Evolutionary conservation across 768 basidiomycete genomes (phyloP).

Genomic region (Naganishia randhawae): DNA sequence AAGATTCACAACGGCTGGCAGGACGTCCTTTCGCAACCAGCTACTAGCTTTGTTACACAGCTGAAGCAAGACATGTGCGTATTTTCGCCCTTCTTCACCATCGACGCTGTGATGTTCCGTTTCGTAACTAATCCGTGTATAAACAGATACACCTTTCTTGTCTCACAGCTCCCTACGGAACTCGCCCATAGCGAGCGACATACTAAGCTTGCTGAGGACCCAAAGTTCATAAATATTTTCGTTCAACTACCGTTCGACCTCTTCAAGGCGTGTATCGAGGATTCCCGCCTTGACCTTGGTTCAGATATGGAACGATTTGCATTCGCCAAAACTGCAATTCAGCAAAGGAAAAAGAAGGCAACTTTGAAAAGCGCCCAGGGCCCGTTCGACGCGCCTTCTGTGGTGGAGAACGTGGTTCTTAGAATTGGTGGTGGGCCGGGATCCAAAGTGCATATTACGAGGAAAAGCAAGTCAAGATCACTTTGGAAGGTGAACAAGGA

Average conservation of each 20-base stretch:
- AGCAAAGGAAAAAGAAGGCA: conserved; percentile 65
- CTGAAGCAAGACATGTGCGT: conserved; percentile 44
- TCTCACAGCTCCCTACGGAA: conserved; percentile 25
- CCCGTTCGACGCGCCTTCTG: conserved; percentile 11
- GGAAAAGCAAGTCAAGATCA: conserved; percentile 68
- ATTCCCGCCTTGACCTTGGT: conserved; percentile 51
- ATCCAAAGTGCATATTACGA: conserved; percentile 73
- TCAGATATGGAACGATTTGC: conserved; percentile 83
- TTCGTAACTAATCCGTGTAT: background rate
- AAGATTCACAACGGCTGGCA: conserved; percentile 5
- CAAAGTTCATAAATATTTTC: conserved; percentile 52
- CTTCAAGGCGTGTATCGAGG: conserved; percentile 45
- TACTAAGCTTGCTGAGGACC: conserved; percentile 22
- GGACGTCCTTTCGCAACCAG: conserved; percentile 16
- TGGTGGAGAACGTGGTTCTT: conserved; percentile 77
- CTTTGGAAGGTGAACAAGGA: conserved; percentile 55
- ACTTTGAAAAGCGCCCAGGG: conserved; percentile 58
- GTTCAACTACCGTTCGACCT: conserved; percentile 74
- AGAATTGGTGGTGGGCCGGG: conserved; percentile 75
- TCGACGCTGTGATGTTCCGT: background rate
- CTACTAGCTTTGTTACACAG: conserved; percentile 10
- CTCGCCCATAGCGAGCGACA: conserved; percentile 10
- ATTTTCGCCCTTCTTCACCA: background rate
- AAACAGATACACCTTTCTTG: conserved; percentile 34
- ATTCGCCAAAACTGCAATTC: conserved; percentile 86